A percentile compares a stretch with the other conserved stretches of the same genome.
Evolutionary conservation across 1,284 basidiomycete genomes (phyloP).

Genomic region (Fomitopsis betulina): DNA sequence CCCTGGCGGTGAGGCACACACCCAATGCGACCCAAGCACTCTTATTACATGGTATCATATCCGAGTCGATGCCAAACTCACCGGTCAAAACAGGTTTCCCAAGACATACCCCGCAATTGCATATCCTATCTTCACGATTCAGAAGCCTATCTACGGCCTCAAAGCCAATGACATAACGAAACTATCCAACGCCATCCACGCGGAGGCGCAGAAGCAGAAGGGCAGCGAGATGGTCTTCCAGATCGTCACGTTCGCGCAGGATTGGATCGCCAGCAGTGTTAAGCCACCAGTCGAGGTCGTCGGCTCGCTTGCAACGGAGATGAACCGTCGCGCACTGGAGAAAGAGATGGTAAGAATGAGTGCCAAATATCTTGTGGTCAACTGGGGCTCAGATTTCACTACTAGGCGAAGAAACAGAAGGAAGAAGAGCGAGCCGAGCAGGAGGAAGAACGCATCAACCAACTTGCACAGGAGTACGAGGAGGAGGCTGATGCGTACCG

Average conservation of each 20-base stretch:
- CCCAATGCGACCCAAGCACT: too few relatives aligned
- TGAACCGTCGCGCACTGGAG: constrained; percentile 64
- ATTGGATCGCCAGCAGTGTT: constrained; percentile 61
- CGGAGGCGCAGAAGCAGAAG: constrained; percentile 53
- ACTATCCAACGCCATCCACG: constrained; percentile 52
- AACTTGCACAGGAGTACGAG: constrained; percentile 50
- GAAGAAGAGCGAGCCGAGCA: constrained; percentile 46
- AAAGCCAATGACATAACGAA: constrained; percentile 46
- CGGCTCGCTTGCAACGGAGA: constrained; percentile 69
- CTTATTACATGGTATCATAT: not conserved
- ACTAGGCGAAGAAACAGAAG: constrained; percentile 36
- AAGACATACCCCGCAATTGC: constrained; percentile 72
- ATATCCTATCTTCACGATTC: constrained; percentile 60
- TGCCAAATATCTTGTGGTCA: not conserved
- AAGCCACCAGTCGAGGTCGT: constrained; percentile 51
- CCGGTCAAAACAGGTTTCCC: constrained; percentile 48
- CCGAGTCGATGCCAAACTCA: not conserved
- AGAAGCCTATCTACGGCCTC: constrained; percentile 59
- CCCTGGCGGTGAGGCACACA: too few relatives aligned
- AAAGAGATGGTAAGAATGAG: constrained; percentile 47
- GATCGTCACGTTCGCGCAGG: constrained; percentile 64
- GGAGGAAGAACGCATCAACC: constrained; percentile 40
- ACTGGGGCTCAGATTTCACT: not conserved
- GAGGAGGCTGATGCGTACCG: constrained; percentile 54
- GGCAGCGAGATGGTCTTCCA: constrained; percentile 74